These are phyloP conservation scores for Cladorrhinum sp. DNA, from an alignment of 2,329 filamentous ascomycete species.

Conservation along the genomic window DNA sequence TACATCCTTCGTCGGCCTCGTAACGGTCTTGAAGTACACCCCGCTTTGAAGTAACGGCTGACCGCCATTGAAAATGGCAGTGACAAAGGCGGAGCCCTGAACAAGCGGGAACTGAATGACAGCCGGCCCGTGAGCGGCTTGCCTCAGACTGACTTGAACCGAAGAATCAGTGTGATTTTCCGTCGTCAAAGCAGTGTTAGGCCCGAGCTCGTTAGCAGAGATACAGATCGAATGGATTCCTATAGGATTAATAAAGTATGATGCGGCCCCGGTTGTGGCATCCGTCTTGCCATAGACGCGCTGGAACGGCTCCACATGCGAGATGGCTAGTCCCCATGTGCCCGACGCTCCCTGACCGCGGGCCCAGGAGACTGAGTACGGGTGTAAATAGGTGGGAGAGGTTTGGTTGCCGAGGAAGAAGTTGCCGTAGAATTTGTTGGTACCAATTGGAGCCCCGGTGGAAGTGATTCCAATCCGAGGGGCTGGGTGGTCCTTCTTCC, in stretches of 20 bases:
- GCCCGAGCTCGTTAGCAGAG: conserved; percentile 70
- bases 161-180: conserved; percentile 57
- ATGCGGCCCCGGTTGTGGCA: conserved; percentile 54
- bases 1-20: conserved; percentile 51
- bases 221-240: conserved; percentile 78
- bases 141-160: conserved; percentile 64
- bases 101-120: conserved; percentile 76
- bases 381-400: conserved; percentile 69
- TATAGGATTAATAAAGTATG: conserved; percentile 78
- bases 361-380: conserved; percentile 68
- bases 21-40: conserved; percentile 70
- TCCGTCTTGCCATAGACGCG: conserved; percentile 62
- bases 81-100: conserved; percentile 87
- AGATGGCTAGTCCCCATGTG: conserved; percentile 76
- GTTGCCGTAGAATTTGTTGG: conserved; percentile 81
- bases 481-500: conserved; percentile 57
- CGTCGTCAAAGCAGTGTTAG: conserved; percentile 54
- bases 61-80: conserved; percentile 67
- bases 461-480: conserved; percentile 49
- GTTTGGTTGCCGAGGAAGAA: conserved; percentile 73
- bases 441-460: conserved; percentile 52
- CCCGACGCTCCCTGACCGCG: conserved; percentile 58
- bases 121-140: conserved; percentile 49
- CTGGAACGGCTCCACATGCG: conserved; percentile 68
- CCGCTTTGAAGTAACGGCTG: conserved; percentile 72